Conservation (phyloP, 2,329 filamentous ascomycete species). For the Cytospora paraplurivora region DNA sequence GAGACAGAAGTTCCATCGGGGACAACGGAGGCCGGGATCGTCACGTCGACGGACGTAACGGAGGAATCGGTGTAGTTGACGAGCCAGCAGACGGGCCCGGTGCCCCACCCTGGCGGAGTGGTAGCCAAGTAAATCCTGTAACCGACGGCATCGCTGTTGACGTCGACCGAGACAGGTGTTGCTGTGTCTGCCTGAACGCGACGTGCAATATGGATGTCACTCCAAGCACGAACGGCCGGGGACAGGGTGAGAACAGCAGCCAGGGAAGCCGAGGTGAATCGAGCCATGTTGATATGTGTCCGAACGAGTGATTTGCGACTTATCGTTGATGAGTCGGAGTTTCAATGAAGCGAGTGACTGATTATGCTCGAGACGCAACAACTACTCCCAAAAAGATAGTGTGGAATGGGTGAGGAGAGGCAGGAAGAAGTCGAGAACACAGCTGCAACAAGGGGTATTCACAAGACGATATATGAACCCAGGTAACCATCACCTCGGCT, state of each 20-base stretch:
- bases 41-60: too few species aligned
- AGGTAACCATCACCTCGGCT: too few species aligned
- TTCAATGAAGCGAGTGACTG: slow-evolving; percentile 2
- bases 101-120: too few species aligned
- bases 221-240: slow-evolving; percentile 2
- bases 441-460: background rate
- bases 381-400: background rate
- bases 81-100: too few species aligned
- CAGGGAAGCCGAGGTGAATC: background rate
- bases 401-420: background rate
- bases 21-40: too few species aligned
- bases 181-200: slow-evolving; percentile 14
- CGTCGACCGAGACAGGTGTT: slow-evolving; percentile 7
- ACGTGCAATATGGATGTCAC: background rate
- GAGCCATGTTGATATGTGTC: slow-evolving; percentile 7
- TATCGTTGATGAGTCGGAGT: background rate
- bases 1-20: too few species aligned
- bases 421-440: background rate
- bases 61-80: too few species aligned
- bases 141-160: background rate
- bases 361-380: background rate
- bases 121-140: too few species aligned
- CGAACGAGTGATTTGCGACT: too few species aligned
- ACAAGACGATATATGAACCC: background rate
- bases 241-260: background rate